A percentile compares a stretch with the other conserved stretches of the same genome.
phyloP scores from a whole-genome alignment of 805 yeast species.

The Wickerhamomyces alni region DNA sequence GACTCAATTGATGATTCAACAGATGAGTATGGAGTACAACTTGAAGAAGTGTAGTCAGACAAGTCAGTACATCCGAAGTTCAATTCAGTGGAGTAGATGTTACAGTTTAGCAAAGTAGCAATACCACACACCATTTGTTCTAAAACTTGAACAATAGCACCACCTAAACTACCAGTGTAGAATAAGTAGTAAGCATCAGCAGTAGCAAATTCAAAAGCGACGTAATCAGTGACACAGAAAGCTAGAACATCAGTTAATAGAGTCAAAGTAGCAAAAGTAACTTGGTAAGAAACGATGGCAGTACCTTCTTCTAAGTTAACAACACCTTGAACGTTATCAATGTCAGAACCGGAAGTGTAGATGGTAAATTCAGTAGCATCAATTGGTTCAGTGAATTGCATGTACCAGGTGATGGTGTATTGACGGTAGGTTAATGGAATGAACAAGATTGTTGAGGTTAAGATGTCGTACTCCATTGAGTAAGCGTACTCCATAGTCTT shows the following conservation, averaged over 20 bases:
- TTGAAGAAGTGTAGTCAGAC: too few relatives aligned
- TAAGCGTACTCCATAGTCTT: slow-evolving; percentile 1
- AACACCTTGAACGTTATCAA: slow-evolving; percentile 5
- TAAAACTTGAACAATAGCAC: too few relatives aligned
- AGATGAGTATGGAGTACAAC: too few relatives aligned
- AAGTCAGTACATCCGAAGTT: too few relatives aligned
- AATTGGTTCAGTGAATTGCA: slow-evolving; percentile 6
- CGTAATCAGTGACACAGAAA: slow-evolving; percentile 4
- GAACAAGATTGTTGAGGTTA: neutral
- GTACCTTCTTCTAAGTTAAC: slow-evolving; percentile 15
- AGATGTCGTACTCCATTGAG: slow-evolving; percentile 2
- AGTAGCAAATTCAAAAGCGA: slow-evolving; percentile 4
- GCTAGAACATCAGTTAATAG: too few relatives aligned
- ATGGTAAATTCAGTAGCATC: slow-evolving; percentile 10
- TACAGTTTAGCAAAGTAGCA: too few relatives aligned
- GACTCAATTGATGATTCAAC: too few relatives aligned
- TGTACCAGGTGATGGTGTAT: slow-evolving; percentile 14
- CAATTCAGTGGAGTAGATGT: too few relatives aligned
- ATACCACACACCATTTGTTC: too few relatives aligned
- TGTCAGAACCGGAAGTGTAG: slow-evolving; percentile 2
- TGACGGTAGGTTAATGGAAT: slow-evolving; percentile 1
- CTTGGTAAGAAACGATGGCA: slow-evolving; percentile 7
- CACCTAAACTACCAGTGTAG: too few relatives aligned
- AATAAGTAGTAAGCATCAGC: neutral
- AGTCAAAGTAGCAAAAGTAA: neutral